These are phyloP conservation scores for Leccinum uliginosum DNA, from an alignment of 768 basidiomycete genomes.

Conservation along the genomic window DNA sequence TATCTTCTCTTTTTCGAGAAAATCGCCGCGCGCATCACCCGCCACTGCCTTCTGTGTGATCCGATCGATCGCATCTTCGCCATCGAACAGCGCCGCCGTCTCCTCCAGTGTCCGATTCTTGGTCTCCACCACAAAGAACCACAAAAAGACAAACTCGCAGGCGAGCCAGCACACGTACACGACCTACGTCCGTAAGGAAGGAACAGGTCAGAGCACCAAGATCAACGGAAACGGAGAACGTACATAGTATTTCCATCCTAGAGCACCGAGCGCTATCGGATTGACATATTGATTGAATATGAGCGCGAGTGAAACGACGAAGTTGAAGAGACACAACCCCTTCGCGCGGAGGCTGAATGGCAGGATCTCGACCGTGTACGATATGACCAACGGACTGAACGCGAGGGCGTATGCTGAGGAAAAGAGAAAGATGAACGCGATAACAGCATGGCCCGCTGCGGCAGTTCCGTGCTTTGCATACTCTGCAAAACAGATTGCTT, in stretches of 20 bases:
- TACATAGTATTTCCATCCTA: constrained; percentile 48
- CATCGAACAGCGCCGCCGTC: constrained; percentile 69
- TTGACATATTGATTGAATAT: constrained; percentile 82
- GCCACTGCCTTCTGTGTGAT: constrained; percentile 13
- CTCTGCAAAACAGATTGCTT: constrained; percentile 62
- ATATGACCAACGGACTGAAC: constrained; percentile 67
- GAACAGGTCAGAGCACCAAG: background rate
- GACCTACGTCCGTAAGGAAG: constrained; percentile 1
- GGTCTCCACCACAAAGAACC: constrained; percentile 18
- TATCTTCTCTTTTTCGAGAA: constrained; percentile 5
- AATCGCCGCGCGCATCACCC: background rate
- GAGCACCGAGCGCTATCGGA: constrained; percentile 58
- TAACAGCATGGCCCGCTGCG: constrained; percentile 47
- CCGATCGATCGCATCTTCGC: constrained; percentile 34
- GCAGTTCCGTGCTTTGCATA: constrained; percentile 42
- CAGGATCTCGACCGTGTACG: constrained; percentile 71
- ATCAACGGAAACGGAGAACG: background rate
- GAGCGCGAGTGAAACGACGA: constrained; percentile 58
- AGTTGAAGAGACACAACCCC: constrained; percentile 73
- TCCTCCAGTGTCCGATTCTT: constrained; percentile 58
- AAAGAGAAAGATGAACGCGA: constrained; percentile 56
- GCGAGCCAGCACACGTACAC: constrained; percentile 22
- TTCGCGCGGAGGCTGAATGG: constrained; percentile 78
- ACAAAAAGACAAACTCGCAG: constrained; percentile 10
- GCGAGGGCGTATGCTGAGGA: constrained; percentile 58